phyloP scores from a whole-genome alignment of 176 grass and related monocot genomes.

The Thinopyrum elongatum region DNA sequence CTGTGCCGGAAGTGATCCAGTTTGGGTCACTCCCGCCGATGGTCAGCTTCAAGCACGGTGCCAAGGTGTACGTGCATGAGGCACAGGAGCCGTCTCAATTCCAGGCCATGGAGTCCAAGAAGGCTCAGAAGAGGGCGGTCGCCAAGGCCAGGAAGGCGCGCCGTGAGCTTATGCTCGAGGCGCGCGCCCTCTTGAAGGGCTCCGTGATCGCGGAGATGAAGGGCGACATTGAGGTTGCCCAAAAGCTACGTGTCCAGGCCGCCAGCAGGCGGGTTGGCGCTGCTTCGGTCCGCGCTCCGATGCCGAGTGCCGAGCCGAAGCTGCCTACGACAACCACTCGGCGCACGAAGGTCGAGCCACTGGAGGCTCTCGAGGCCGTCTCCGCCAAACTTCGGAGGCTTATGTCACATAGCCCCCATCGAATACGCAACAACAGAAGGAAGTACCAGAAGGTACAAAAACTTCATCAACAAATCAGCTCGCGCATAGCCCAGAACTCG shows the following conservation, averaged over 20 bases:
- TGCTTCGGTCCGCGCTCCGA: fast-evolving
- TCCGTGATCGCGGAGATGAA: background rate
- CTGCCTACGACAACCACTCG: background rate
- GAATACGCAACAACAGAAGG: background rate
- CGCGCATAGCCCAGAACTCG: background rate
- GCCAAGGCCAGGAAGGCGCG: background rate
- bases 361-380: background rate
- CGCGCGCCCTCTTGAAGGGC: background rate
- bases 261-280: background rate
- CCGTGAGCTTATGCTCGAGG: background rate
- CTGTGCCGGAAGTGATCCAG: too few species aligned
- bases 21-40: too few species aligned
- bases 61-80: too few species aligned
- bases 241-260: background rate
- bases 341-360: background rate
- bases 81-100: background rate
- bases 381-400: background rate
- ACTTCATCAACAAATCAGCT: background rate
- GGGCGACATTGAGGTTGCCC: background rate
- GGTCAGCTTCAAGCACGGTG: too few species aligned
- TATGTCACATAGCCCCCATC: background rate
- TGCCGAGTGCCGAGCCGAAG: fast-evolving
- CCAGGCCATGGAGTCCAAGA: background rate
- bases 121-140: background rate
- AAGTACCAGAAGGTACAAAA: background rate